Evolutionary conservation across 2,329 filamentous ascomycete genomes (phyloP).

Genomic region (Fonsecaea erecta): DNA sequence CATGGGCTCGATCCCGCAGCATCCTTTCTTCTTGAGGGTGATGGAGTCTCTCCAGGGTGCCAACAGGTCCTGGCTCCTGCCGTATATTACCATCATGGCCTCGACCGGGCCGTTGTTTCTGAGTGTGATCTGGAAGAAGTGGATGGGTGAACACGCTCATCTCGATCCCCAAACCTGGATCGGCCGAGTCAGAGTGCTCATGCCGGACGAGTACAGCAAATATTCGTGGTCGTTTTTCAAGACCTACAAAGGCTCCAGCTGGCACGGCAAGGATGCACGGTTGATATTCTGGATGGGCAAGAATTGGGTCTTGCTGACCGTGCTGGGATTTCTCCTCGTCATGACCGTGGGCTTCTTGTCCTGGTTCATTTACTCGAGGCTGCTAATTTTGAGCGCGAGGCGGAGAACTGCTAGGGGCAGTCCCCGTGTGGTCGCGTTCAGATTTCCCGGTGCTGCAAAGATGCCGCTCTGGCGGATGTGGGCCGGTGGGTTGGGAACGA

Average conservation of each 20-base stretch:
- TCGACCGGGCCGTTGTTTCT: conserved; percentile 77
- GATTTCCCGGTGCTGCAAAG: conserved; percentile 17
- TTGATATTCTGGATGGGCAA: conserved; percentile 69
- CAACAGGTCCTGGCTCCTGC: conserved; percentile 69
- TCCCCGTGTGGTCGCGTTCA: conserved; percentile 22
- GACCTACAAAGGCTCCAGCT: conserved; percentile 67
- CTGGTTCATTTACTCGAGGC: conserved; percentile 58
- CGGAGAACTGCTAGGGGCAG: conserved; percentile 19
- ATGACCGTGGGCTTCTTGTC: conserved; percentile 53
- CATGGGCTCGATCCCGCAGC: conserved; percentile 73
- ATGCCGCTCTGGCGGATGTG: conserved; percentile 31
- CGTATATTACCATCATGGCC: conserved; percentile 81
- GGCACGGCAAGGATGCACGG: conserved; percentile 67
- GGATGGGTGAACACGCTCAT: conserved; percentile 58
- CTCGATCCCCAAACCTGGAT: conserved; percentile 49
- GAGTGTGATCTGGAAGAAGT: conserved; percentile 76
- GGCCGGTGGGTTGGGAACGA: conserved; percentile 19
- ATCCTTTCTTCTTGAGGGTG: conserved; percentile 74
- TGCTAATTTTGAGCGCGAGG: conserved; percentile 46
- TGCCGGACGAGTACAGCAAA: conserved; percentile 71
- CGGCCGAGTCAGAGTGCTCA: conserved; percentile 68
- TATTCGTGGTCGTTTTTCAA: conserved; percentile 74
- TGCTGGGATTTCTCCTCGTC: conserved; percentile 56
- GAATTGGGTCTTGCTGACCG: conserved; percentile 61
- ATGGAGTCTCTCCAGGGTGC: conserved; percentile 71